Percentiles rank a stretch among this genome's conserved stretches.
Evolutionary conservation across 176 grass and related monocot species (phyloP).

Genomic region (Aegilops longissima): DNA sequence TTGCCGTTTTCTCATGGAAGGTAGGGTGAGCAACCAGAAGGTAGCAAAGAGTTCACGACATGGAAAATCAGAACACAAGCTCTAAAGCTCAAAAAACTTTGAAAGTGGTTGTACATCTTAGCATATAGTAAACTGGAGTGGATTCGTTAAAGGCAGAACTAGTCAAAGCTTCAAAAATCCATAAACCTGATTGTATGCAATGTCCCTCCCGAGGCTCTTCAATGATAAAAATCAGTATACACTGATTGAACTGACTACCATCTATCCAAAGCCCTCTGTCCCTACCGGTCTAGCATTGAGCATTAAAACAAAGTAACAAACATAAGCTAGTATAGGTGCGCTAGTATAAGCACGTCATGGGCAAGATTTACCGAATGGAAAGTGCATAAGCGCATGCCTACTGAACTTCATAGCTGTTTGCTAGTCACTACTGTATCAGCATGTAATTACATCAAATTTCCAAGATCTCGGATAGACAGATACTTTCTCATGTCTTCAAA

Average conservation of each 20-base stretch:
- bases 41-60: background rate
- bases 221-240: background rate
- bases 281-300: background rate
- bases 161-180: background rate
- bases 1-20: background rate
- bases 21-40: background rate
- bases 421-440: background rate
- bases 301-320: background rate
- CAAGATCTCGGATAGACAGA: background rate
- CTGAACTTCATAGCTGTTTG: background rate
- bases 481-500: constrained; percentile 7
- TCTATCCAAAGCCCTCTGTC: background rate
- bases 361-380: background rate
- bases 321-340: background rate
- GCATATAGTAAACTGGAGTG: background rate
- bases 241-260: background rate
- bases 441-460: background rate
- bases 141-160: background rate
- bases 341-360: background rate
- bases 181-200: background rate
- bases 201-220: background rate
- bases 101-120: background rate
- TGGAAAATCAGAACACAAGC: background rate
- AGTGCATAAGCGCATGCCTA: background rate
- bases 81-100: background rate